phyloP scores from a whole-genome alignment of 75 land plant species.

The Cryptomeria japonica region DNA sequence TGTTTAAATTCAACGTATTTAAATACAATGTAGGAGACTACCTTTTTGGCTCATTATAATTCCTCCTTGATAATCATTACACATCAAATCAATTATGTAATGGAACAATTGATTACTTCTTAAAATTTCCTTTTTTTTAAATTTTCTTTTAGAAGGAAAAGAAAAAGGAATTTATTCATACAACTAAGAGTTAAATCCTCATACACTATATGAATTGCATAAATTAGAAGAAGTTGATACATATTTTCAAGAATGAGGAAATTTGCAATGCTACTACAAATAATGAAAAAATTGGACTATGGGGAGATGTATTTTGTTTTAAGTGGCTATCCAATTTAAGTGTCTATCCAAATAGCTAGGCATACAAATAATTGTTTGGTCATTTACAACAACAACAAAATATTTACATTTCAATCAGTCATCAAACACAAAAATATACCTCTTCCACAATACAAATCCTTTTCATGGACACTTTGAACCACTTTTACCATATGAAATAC shows the following conservation, averaged over 20 bases:
- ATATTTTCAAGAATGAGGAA: background rate
- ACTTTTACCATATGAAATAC: too few species aligned
- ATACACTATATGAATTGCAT: background rate
- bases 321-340: too few species aligned
- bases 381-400: too few species aligned
- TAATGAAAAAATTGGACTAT: too few species aligned
- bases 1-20: background rate
- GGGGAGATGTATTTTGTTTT: too few species aligned
- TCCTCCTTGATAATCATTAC: background rate
- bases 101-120: background rate
- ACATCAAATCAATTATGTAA: background rate
- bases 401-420: too few species aligned
- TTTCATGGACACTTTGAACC: too few species aligned
- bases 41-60: background rate
- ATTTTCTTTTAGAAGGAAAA: background rate
- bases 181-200: background rate
- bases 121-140: too few species aligned
- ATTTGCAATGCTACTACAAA: background rate
- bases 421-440: too few species aligned
- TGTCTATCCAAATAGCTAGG: too few species aligned
- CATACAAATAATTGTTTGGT: too few species aligned
- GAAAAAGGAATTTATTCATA: background rate
- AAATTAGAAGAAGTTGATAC: background rate
- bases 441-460: too few species aligned
- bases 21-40: background rate